Evolutionary conservation across 768 basidiomycete species (phyloP).

Genomic region (Termitomyces titanicus): DNA sequence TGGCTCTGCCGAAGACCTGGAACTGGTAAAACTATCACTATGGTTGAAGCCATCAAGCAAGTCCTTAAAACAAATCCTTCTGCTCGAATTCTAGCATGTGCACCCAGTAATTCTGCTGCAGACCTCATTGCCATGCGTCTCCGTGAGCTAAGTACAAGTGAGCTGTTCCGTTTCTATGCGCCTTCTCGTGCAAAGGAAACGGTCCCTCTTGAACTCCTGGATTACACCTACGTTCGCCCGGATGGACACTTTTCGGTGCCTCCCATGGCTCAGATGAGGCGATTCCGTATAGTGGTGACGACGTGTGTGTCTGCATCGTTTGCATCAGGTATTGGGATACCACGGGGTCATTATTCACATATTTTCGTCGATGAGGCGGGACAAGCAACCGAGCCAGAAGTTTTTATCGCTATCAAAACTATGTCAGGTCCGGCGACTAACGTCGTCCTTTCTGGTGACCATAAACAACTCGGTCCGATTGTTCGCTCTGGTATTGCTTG

Average conservation of each 20-base stretch:
- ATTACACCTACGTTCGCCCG: conserved; percentile 29
- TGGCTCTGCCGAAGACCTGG: conserved; percentile 40
- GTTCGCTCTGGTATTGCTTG: conserved; percentile 56
- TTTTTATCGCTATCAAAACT: conserved; percentile 58
- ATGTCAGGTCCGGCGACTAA: conserved; percentile 52
- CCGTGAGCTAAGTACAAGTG: conserved; percentile 22
- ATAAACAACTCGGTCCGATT: conserved; percentile 69
- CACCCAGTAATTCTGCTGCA: conserved; percentile 65
- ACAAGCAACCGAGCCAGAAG: conserved; percentile 69
- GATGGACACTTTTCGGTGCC: conserved; percentile 41
- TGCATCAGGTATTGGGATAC: conserved; percentile 50
- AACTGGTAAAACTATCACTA: conserved; percentile 66
- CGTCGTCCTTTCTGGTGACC: conserved; percentile 65
- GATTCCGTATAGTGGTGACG: conserved; percentile 54
- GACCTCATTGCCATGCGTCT: conserved; percentile 54
- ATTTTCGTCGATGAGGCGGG: conserved; percentile 74
- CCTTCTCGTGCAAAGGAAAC: conserved; percentile 41
- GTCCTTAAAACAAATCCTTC: conserved; percentile 34
- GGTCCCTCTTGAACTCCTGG: conserved; percentile 40
- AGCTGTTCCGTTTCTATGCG: conserved; percentile 56
- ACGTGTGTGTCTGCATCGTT: conserved; percentile 66
- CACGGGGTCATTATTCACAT: conserved; percentile 60
- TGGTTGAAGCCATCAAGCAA: conserved; percentile 58
- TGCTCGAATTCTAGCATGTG: conserved; percentile 52
- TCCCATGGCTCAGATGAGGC: conserved; percentile 29